These are phyloP conservation scores for Pythium rhizo-oryzae DNA, from an alignment of 352 stramenopile genomes.

Conservation along the genomic window DNA sequence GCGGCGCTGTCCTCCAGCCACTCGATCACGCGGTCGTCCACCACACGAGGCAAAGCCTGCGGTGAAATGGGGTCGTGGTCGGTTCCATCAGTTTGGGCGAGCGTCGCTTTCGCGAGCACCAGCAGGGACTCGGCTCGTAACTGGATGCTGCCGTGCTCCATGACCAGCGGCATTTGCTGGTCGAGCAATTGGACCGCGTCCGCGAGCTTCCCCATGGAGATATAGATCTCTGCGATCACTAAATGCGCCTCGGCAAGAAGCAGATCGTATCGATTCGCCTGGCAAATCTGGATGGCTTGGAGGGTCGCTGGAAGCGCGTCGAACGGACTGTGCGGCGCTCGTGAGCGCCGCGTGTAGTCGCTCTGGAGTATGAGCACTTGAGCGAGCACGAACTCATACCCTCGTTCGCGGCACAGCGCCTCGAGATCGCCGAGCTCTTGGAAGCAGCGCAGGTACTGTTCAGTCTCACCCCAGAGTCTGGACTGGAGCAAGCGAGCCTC, in stretches of 20 bases:
- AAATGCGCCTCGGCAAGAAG: conserved; percentile 63
- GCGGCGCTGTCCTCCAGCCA: conserved; percentile 24
- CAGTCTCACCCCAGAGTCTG: conserved; percentile 31
- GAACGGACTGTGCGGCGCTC: conserved; percentile 49
- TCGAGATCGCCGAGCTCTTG: conserved; percentile 43
- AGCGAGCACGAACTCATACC: conserved; percentile 48
- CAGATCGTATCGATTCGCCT: conserved; percentile 55
- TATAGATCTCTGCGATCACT: conserved; percentile 61
- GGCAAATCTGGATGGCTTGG: conserved; percentile 50
- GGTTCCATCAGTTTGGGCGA: conserved; percentile 28
- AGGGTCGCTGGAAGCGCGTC: conserved; percentile 47
- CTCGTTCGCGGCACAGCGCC: conserved; percentile 43
- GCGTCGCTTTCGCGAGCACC: conserved; percentile 52
- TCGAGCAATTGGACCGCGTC: conserved; percentile 53
- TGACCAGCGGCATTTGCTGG: conserved; percentile 66
- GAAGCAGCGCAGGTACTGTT: conserved; percentile 46
- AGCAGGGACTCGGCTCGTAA: conserved; percentile 60
- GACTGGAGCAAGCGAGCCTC: conserved; percentile 44
- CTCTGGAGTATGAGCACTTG: conserved; percentile 54
- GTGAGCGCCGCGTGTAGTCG: conserved; percentile 39
- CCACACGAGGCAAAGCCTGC: neutral
- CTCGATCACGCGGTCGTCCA: conserved; percentile 13
- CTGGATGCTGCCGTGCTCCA: conserved; percentile 62
- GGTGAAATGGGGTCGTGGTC: neutral
- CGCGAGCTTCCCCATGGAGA: conserved; percentile 55